These are phyloP conservation scores for Ganoderma boninense DNA, from an alignment of 1,284 basidiomycete genomes.

Conservation along the genomic window DNA sequence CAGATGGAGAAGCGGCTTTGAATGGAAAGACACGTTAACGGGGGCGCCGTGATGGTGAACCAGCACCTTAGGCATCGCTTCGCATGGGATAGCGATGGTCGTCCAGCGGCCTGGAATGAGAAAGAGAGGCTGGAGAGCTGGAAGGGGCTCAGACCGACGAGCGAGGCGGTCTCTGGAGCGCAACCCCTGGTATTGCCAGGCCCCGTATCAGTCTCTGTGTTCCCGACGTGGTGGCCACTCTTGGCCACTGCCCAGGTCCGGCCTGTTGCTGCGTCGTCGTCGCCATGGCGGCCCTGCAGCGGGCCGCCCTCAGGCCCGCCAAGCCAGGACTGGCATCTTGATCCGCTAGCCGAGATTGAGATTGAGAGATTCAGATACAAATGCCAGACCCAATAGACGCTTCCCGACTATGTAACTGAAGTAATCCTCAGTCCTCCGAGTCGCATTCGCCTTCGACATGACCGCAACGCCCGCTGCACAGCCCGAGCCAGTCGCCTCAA, in stretches of 20 bases:
- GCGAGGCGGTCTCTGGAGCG: constrained; percentile 9
- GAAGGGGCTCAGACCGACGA: constrained; percentile 13
- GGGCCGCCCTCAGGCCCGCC: neutral
- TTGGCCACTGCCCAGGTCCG: neutral
- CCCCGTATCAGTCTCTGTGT: neutral
- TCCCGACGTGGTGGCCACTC: neutral
- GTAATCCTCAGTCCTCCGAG: too few relatives aligned
- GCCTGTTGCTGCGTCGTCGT: neutral
- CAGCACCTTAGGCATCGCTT: constrained; percentile 34
- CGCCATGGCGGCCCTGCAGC: constrained; percentile 9
- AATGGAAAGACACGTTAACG: constrained; percentile 10
- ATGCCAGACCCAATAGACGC: too few relatives aligned
- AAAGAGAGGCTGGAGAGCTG: constrained; percentile 15
- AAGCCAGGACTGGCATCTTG: neutral
- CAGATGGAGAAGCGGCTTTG: constrained; percentile 4
- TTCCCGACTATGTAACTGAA: too few relatives aligned
- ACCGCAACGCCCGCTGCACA: constrained; percentile 21
- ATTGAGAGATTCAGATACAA: neutral
- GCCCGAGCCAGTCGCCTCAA: constrained; percentile 19
- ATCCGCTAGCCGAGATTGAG: neutral
- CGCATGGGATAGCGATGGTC: constrained; percentile 27
- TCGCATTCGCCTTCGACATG: constrained; percentile 16
- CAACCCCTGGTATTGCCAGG: constrained; percentile 14
- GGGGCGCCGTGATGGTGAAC: constrained; percentile 31
- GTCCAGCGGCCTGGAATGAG: constrained; percentile 26